A percentile compares a stretch with the other conserved stretches of the same genome.
These are phyloP conservation scores for Metschnikowia drakensbergensis DNA, from an alignment of 805 yeast species.

Conservation along the genomic window DNA sequence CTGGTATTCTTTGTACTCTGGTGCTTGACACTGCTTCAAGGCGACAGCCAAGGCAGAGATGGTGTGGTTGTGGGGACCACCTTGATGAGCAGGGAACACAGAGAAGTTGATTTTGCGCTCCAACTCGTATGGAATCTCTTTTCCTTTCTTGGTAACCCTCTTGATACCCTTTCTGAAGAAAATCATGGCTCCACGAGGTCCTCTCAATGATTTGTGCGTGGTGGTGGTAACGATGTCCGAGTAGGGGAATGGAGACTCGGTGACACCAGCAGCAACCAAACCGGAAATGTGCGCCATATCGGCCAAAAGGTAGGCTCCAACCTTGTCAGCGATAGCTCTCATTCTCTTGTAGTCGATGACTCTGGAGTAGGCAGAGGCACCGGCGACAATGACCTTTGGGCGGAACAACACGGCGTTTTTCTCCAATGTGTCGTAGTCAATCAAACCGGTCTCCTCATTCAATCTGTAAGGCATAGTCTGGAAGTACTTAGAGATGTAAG, in stretches of 20 bases:
- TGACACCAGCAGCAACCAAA: constrained; percentile 89
- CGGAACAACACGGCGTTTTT: constrained; percentile 81
- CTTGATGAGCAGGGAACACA: constrained; percentile 99
- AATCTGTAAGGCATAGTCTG: constrained; percentile 97
- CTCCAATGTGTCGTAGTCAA: constrained; percentile 86
- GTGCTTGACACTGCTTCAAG: constrained; percentile 83
- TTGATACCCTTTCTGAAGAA: constrained; percentile 94
- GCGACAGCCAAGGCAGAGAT: constrained; percentile 96
- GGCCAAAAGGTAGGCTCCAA: constrained; percentile 86
- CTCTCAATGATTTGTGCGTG: constrained; percentile 95
- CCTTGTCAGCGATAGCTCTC: constrained; percentile 86
- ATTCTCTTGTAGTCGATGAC: constrained; percentile 85
- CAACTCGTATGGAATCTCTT: constrained; percentile 78
- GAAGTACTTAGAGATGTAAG: constrained; percentile 89
- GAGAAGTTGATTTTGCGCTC: constrained; percentile 92
- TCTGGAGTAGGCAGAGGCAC: constrained; percentile 95
- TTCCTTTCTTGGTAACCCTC: constrained; percentile 78
- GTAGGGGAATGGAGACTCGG: constrained; percentile 87
- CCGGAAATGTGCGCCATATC: constrained; percentile 99
- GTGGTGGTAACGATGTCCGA: constrained; percentile 98
- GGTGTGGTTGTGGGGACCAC: constrained; percentile 99
- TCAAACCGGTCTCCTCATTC: constrained; percentile 79
- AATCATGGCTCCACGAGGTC: constrained; percentile 98
- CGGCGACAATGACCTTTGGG: constrained; percentile 94
- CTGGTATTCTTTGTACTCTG: constrained; percentile 87